Evolutionary conservation across 352 stramenopile genomes (phyloP).

Genomic region (Stramenopiles sp.): DNA sequence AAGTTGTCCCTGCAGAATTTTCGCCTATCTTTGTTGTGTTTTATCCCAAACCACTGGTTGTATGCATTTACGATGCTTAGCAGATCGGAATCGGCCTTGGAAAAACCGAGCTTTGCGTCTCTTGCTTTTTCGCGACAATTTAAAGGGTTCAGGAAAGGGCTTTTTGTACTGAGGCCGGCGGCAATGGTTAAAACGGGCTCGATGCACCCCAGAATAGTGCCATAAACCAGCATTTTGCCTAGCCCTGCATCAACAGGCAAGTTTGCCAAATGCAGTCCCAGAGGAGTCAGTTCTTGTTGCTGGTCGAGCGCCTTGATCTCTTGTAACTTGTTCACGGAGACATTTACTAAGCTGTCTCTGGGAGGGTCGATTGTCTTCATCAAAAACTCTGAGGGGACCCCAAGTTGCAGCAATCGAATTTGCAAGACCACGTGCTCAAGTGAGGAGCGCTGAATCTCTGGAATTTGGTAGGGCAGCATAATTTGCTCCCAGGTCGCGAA

Average conservation of each 20-base stretch:
- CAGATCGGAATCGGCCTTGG: neutral
- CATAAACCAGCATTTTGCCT: constrained; percentile 27
- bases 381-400: too few relatives aligned
- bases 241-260: constrained; percentile 26
- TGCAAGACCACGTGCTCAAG: constrained; percentile 93
- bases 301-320: neutral
- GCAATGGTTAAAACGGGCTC: constrained; percentile 35
- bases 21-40: neutral
- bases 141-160: neutral
- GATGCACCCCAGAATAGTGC: constrained; percentile 24
- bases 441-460: constrained; percentile 97
- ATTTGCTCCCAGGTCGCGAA: neutral
- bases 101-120: neutral
- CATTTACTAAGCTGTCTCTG: neutral
- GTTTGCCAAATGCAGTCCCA: constrained; percentile 28
- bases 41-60: neutral
- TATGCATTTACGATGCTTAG: neutral
- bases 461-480: constrained; percentile 73
- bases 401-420: constrained; percentile 31
- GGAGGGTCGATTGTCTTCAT: neutral
- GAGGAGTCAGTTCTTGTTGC: constrained; percentile 21
- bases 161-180: constrained; percentile 11
- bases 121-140: neutral
- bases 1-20: constrained; percentile 7
- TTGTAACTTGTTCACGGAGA: neutral